A percentile compares a stretch with the other conserved stretches of the same genome.
These are phyloP conservation scores for Stagonosporopsis chrysanthemi DNA, from an alignment of 2,329 filamentous ascomycete species.

Conservation along the genomic window DNA sequence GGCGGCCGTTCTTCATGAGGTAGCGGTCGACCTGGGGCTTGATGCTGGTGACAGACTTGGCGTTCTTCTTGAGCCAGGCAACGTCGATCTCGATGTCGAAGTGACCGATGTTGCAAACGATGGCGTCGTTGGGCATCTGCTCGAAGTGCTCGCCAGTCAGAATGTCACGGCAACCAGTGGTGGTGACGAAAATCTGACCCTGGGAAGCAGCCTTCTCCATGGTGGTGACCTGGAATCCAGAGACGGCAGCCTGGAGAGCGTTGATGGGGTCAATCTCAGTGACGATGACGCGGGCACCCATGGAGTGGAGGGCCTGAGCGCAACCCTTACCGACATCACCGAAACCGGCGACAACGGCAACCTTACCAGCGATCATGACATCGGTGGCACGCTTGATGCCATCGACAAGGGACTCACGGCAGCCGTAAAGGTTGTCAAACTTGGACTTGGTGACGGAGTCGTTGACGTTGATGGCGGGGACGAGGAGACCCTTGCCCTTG, in stretches of 20 bases:
- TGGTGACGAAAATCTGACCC: constrained; percentile 99
- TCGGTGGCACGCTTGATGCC: constrained; percentile 99
- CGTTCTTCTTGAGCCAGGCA: constrained; percentile 98
- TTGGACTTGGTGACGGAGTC: constrained; percentile 99
- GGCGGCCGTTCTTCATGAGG: constrained; percentile 89
- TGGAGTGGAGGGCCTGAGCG: constrained; percentile 91
- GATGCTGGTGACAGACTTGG: constrained; percentile 94
- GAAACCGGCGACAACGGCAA: constrained; percentile 95
- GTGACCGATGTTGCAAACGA: constrained; percentile 99
- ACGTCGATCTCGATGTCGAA: constrained; percentile 99
- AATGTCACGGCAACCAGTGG: constrained; percentile 98
- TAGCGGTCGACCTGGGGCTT: constrained; percentile 99
- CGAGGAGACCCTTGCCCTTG: constrained; percentile 77
- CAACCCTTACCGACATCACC: constrained; percentile 99
- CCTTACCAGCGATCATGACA: constrained; percentile 99
- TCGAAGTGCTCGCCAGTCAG: constrained; percentile 91
- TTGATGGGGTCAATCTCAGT: constrained; percentile 99
- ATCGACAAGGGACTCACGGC: constrained; percentile 97
- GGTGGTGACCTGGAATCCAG: constrained; percentile 93
- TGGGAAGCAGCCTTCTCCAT: constrained; percentile 93
- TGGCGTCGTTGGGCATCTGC: constrained; percentile 95
- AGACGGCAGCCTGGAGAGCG: constrained; percentile 97
- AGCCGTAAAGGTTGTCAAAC: constrained; percentile 99
- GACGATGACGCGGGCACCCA: constrained; percentile 95
- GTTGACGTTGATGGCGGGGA: constrained; percentile 98